phyloP scores from a whole-genome alignment of 768 basidiomycete species.

The Termitomyces sp. region DNA sequence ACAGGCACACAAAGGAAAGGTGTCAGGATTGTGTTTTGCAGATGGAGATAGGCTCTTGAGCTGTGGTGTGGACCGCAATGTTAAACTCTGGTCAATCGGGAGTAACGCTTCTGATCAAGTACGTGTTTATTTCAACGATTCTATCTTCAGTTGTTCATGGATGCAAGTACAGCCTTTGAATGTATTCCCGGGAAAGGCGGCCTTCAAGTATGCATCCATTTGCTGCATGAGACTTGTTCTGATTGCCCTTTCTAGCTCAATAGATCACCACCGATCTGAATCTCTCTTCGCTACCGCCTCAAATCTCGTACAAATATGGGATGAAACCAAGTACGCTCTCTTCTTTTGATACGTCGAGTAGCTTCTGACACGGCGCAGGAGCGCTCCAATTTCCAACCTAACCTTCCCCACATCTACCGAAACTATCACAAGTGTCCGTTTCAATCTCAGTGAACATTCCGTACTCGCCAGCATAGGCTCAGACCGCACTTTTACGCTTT shows the following conservation, averaged over 20 bases:
- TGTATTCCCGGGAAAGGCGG: slow-evolving; percentile 80
- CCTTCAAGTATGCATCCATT: slow-evolving; percentile 72
- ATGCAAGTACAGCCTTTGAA: slow-evolving; percentile 53
- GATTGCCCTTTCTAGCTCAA: slow-evolving; percentile 51
- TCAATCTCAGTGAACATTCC: slow-evolving; percentile 92
- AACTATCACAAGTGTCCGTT: slow-evolving; percentile 83
- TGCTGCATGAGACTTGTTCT: neutral
- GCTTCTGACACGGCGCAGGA: slow-evolving; percentile 40
- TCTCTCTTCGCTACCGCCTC: slow-evolving; percentile 94
- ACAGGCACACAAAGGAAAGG: slow-evolving; percentile 80
- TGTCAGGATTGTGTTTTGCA: slow-evolving; percentile 78
- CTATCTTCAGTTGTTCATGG: neutral
- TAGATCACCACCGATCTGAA: slow-evolving; percentile 91
- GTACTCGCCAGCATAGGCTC: slow-evolving; percentile 94
- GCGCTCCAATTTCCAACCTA: slow-evolving; percentile 80
- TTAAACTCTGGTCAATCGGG: slow-evolving; percentile 75
- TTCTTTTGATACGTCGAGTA: neutral
- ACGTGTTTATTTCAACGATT: slow-evolving; percentile 8
- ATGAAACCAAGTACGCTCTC: slow-evolving; percentile 81
- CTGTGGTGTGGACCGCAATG: slow-evolving; percentile 78
- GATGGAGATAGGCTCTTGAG: slow-evolving; percentile 61
- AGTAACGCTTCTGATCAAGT: slow-evolving; percentile 31
- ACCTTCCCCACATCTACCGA: slow-evolving; percentile 86
- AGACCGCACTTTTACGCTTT: slow-evolving; percentile 93
- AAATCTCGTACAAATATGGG: slow-evolving; percentile 94